Evolutionary conservation across 441 rosid genomes (phyloP), one percentile per base, ranked within the genome.

Genomic region (Metrosideros polymorpha): DNA sequence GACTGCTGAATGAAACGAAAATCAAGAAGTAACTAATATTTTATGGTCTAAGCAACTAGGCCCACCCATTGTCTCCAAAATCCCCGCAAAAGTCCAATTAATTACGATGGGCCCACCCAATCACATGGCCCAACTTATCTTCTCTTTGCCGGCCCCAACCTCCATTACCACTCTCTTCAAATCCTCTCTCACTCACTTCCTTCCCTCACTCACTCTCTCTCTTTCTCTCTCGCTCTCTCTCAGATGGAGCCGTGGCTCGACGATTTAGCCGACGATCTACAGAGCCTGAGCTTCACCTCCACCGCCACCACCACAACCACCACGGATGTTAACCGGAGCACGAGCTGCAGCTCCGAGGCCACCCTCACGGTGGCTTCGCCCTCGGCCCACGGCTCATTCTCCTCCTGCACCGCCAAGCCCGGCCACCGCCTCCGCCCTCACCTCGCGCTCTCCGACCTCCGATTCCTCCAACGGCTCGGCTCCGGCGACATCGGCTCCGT

Each of bases 251-350:
- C 96, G 47, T 91, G 91, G 91, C 89, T 84, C 5, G 96, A 95
- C 87, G 98, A 94, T 86, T 88, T 96, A 75, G 93, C 96, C 87
- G 99, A 97, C 91, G 98, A 95, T 86, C 94, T 97, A 22, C 99
- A 94, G 85, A 96, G 99, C 90, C 75, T 95, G 42, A 97, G 99
- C 92, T 97, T 97, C 91, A 92, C 98, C 15, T 97, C 96, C 88
- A 93, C 96, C 50, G 90, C 92, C 22, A 90, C 94, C 27, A 92
- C 92, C 54, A 90, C 45, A 8, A 35, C 93, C 83, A 91, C 93
- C 82, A 89, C 96, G 14, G 85, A 85, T 57, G 92, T 94, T 85
- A 93, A 94, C 88, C 94, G 96, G 10, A 94, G 97, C 91, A 94
- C 96, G 5, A 94, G 97, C 90, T 95, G 95, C 57, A 94, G 94